Evolutionary conservation across 2,329 filamentous ascomycete genomes (phyloP).

Genomic region (Alternaria triticimaculans): DNA sequence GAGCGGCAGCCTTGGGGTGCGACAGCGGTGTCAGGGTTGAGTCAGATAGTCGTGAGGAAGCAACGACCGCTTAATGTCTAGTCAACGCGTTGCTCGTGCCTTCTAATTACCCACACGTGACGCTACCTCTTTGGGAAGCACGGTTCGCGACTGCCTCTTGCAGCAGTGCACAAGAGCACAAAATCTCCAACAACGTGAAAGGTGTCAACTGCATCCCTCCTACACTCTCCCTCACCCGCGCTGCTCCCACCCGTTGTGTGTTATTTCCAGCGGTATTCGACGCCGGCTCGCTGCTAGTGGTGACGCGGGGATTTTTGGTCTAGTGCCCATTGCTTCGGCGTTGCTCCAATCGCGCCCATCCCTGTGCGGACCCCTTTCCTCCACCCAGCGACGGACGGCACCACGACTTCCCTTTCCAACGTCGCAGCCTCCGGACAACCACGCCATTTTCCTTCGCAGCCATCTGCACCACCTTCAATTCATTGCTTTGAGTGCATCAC

Average conservation of each 20-base stretch:
- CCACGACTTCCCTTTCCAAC: conserved; percentile 45
- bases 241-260: conserved; percentile 3
- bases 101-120: conserved; percentile 38
- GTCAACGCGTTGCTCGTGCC: conserved; percentile 13
- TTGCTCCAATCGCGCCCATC: conserved; percentile 42
- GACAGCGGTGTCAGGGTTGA: background rate
- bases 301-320: conserved; percentile 41
- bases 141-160: conserved; percentile 31
- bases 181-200: conserved; percentile 18
- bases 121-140: conserved; percentile 27
- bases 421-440: conserved; percentile 39
- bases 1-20: background rate
- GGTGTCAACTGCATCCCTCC: conserved; percentile 33
- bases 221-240: background rate
- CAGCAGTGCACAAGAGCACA: conserved; percentile 21
- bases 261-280: conserved; percentile 7
- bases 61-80: conserved; percentile 2
- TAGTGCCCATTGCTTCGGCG: conserved; percentile 43
- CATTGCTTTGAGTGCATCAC: conserved; percentile 44
- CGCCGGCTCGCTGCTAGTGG: conserved; percentile 13
- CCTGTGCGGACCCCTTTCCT: conserved; percentile 48
- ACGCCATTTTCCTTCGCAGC: conserved; percentile 36
- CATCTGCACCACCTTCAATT: conserved; percentile 27
- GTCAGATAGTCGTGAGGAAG: background rate
- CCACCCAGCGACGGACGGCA: conserved; percentile 37